phyloP scores from a whole-genome alignment of 2,329 filamentous ascomycete genomes.

The Cercospora canescens region DNA sequence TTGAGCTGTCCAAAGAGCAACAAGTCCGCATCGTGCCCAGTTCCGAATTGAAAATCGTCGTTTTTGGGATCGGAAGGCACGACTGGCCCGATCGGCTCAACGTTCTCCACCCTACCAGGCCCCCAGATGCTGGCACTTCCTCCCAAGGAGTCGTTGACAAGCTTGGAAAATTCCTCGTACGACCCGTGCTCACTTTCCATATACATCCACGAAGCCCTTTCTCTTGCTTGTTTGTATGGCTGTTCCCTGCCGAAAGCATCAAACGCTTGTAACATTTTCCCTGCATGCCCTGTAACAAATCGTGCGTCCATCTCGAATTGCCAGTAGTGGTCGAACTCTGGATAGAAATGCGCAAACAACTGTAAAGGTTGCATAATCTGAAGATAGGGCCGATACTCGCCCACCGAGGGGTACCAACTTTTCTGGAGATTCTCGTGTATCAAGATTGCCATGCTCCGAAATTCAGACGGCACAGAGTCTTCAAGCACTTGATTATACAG shows the following conservation, averaged over 20 bases:
- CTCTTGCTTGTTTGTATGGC: slow-evolving; percentile 69
- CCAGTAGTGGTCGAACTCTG: slow-evolving; percentile 59
- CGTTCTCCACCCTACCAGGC: slow-evolving; percentile 47
- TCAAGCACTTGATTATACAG: slow-evolving; percentile 55
- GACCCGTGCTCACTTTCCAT: slow-evolving; percentile 58
- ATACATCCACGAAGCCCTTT: slow-evolving; percentile 69
- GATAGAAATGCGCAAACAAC: slow-evolving; percentile 47
- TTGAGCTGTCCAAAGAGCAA: slow-evolving; percentile 70
- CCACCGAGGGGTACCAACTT: slow-evolving; percentile 66
- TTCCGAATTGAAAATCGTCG: slow-evolving; percentile 69
- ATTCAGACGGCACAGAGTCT: slow-evolving; percentile 67
- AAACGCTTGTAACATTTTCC: slow-evolving; percentile 47
- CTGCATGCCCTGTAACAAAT: slow-evolving; percentile 69
- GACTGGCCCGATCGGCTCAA: slow-evolving; percentile 59
- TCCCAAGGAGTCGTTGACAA: slow-evolving; percentile 46
- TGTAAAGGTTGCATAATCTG: slow-evolving; percentile 61
- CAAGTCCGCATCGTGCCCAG: slow-evolving; percentile 70
- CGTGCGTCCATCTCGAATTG: slow-evolving; percentile 86
- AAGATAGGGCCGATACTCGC: slow-evolving; percentile 67
- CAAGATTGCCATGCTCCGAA: slow-evolving; percentile 78
- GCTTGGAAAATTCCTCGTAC: background rate
- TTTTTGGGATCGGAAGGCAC: slow-evolving; percentile 54
- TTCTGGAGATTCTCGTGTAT: slow-evolving; percentile 90
- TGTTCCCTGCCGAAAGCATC: slow-evolving; percentile 60
- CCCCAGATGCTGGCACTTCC: slow-evolving; percentile 66